Conservation (phyloP, 179 eudicot genomes). For the Sideroxylon spinosum region DNA sequence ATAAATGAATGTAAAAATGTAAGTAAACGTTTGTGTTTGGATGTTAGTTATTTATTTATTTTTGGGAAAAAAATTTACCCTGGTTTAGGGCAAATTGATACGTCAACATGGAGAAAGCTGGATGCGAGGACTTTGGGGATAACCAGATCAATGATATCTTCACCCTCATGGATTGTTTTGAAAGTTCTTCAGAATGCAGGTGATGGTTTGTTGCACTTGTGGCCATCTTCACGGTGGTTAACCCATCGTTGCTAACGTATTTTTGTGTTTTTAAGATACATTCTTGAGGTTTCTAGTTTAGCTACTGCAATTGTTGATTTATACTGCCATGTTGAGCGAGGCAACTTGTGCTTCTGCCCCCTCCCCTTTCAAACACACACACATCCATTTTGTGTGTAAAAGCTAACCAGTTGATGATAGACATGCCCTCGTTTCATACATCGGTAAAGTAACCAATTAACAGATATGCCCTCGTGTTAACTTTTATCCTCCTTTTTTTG, state of each 20-base stretch:
- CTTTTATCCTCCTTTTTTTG: too few species aligned
- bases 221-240: background rate
- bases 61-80: background rate
- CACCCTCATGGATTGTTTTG: constrained; percentile 49
- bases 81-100: constrained; percentile 34
- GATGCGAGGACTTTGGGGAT: constrained; percentile 64
- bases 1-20: background rate
- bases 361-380: background rate
- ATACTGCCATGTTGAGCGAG: background rate
- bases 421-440: background rate
- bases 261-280: background rate
- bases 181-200: constrained; percentile 55
- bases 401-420: background rate
- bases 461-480: background rate
- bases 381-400: background rate
- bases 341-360: background rate
- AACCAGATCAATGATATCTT: constrained; percentile 37
- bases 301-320: background rate
- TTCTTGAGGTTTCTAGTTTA: background rate
- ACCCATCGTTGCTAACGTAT: background rate
- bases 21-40: background rate
- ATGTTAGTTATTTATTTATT: too few species aligned
- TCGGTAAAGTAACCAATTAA: background rate
- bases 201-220: constrained; percentile 20
- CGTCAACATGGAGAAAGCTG: constrained; percentile 62